A percentile compares a stretch with the other conserved stretches of the same genome.
These are phyloP conservation scores for Calonectria pseudoturangicola DNA, from an alignment of 2,329 filamentous ascomycete species.

Conservation along the genomic window DNA sequence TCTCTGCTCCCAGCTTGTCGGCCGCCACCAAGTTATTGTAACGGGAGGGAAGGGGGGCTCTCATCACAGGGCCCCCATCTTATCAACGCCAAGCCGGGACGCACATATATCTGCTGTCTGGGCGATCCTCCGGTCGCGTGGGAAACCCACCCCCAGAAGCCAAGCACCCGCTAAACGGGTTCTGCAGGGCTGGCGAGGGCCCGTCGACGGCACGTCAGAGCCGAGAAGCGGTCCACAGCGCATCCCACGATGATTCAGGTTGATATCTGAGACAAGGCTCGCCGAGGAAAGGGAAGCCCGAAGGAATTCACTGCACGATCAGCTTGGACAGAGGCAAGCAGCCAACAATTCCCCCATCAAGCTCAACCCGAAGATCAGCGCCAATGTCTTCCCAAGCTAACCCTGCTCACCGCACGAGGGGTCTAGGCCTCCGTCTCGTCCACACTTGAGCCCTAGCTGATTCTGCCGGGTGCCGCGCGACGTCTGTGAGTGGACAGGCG, in stretches of 20 bases:
- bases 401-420: not conserved
- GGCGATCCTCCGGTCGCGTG: constrained; percentile 43
- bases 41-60: not conserved
- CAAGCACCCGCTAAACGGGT: constrained; percentile 15
- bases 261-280: not conserved
- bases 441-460: not conserved
- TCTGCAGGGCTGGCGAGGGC: constrained; percentile 37
- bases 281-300: not conserved
- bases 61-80: constrained; percentile 36
- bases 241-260: not conserved
- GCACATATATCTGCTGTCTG: constrained; percentile 40
- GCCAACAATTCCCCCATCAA: not conserved
- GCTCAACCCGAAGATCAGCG: not conserved
- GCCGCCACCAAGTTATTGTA: not conserved
- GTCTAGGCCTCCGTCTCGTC: constrained; percentile 28
- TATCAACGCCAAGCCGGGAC: constrained; percentile 55
- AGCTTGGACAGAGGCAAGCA: not conserved
- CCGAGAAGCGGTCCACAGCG: constrained; percentile 41
- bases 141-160: constrained; percentile 27
- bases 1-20: not conserved
- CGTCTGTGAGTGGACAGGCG: constrained; percentile 18
- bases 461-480: not conserved
- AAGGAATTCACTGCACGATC: not conserved
- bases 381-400: not conserved
- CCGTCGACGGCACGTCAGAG: constrained; percentile 47